Evolutionary conservation across 768 basidiomycete genomes (phyloP), one percentile per base, ranked within the genome.

Genomic region (Phylloporus rhodoxanthus): DNA sequence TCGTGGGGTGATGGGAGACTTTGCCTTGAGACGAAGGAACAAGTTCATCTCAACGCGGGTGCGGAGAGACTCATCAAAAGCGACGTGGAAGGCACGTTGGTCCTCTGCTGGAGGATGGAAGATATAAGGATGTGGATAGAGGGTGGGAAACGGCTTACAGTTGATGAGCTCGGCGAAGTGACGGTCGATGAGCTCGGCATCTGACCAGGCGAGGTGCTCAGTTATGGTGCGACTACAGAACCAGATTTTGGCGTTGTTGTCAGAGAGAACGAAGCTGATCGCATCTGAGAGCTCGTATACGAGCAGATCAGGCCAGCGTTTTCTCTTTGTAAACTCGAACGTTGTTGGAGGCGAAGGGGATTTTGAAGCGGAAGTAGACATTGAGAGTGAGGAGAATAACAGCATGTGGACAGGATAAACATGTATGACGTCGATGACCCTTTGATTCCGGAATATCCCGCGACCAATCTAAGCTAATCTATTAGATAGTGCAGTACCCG

Each of bases 261-360:
- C 26, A 26, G 84, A 87, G 51, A 90, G 73, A 39, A 91, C 70
- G 58, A 93, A 73, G 29, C 80, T 70, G 61, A 87, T 75, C 15
- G 77, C 81, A 52, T 90, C 90, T 26, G 85, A 80, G 26, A 90
- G 76, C 62, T 91, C 91, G 1, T 80, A 75, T 51, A 87, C 68
- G 21, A 91, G 73, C 13, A 93, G 72, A 64, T 92, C 90, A 15
- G 83, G 84, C 91, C 91, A 93, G 48, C 84, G 77, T 64, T 91
- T 91, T 48, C 90, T 73, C 62, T 88, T 90, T 0, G 87, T 89
- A 64, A 92, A 93, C 64, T 93, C 91, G 58, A 82, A 92, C 11
- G 71, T 70, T 8, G 70, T 58, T 1, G 28, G 17, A 19, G 54
- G 37, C 6, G 47, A 11, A 2, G 47, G 20, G 8, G 48, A 21